A percentile compares a stretch with the other conserved stretches of the same genome.
Evolutionary conservation across 331 rosid genomes (phyloP).

Genomic region (Rosa hybrid): DNA sequence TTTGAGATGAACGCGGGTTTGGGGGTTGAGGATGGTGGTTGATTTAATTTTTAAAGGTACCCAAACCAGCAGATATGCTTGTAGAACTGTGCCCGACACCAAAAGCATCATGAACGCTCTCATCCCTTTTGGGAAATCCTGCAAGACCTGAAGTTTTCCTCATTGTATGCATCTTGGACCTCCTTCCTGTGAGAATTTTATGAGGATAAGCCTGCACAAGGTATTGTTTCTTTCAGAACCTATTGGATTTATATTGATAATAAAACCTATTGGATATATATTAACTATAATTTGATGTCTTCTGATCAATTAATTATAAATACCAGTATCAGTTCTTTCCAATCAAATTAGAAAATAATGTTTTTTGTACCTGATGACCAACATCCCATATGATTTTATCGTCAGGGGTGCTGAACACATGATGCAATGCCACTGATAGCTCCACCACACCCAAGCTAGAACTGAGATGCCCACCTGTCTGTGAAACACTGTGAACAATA

Average conservation of each 20-base stretch:
- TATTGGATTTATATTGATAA: not conserved
- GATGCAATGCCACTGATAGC: slow-evolving; percentile 77
- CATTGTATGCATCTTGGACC: slow-evolving; percentile 75
- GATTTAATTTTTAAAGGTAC: slow-evolving; percentile 27
- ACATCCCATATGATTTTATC: slow-evolving; percentile 96
- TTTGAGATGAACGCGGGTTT: not conserved
- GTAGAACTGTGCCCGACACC: slow-evolving; percentile 93
- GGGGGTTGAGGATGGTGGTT: slow-evolving; percentile 6
- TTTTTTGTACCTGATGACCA: slow-evolving; percentile 72
- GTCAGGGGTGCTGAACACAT: slow-evolving; percentile 78
- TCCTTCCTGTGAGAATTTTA: slow-evolving; percentile 92
- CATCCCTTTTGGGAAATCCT: slow-evolving; percentile 87
- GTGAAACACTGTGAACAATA: slow-evolving; percentile 61
- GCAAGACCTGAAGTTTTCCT: slow-evolving; percentile 86
- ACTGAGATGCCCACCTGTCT: slow-evolving; percentile 89
- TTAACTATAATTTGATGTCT: not conserved
- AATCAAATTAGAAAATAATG: not conserved
- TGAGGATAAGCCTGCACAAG: slow-evolving; percentile 77
- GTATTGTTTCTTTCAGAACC: slow-evolving; percentile 15
- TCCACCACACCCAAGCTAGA: slow-evolving; percentile 92
- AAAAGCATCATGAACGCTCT: slow-evolving; percentile 85
- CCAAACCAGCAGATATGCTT: slow-evolving; percentile 96
- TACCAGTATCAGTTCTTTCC: not conserved
- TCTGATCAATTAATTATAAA: not conserved
- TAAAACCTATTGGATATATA: slow-evolving; percentile 4